Evolutionary conservation across 495 filamentous ascomycete species (phyloP).

Genomic region (Hypoxylon cercidicola): DNA sequence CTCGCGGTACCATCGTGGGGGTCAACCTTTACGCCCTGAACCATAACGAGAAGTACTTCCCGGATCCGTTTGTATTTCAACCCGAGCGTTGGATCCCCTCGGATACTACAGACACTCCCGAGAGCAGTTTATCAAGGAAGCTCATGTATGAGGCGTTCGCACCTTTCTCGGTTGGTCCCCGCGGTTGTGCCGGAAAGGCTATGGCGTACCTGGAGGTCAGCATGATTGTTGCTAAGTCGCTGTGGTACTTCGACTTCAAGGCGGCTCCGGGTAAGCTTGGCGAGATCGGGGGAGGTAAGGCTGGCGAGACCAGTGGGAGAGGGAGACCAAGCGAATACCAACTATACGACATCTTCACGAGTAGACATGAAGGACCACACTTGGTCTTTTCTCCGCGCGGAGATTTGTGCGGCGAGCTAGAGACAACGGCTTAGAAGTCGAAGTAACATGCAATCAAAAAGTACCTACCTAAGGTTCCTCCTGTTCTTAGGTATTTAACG

Average conservation of each 20-base stretch:
- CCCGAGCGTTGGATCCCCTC: not conserved
- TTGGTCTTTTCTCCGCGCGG: not conserved
- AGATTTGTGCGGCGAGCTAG: not conserved
- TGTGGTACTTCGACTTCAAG: conserved; percentile 48
- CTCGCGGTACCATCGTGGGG: not conserved
- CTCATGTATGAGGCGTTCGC: conserved; percentile 36
- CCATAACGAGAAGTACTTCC: not conserved
- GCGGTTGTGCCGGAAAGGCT: conserved; percentile 55
- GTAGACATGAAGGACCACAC: not conserved
- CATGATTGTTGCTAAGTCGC: conserved; percentile 41
- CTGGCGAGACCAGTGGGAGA: not conserved
- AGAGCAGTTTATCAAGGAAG: not conserved
- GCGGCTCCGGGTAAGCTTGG: conserved; percentile 15
- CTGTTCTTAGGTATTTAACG: too few relatives aligned
- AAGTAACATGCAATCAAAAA: too few relatives aligned
- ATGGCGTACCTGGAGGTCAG: conserved; percentile 54
- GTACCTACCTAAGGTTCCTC: too few relatives aligned
- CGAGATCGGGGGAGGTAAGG: conserved; percentile 7
- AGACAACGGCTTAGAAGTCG: not conserved
- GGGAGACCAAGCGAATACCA: not conserved
- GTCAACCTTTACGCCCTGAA: not conserved
- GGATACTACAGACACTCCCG: not conserved
- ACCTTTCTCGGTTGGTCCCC: conserved; percentile 56
- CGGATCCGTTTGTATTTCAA: not conserved
- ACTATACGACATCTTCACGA: not conserved